Evolutionary conservation across 208 protist species (phyloP), one percentile per base, ranked within the genome.

Genomic region (Novymonas esmeraldas): DNA sequence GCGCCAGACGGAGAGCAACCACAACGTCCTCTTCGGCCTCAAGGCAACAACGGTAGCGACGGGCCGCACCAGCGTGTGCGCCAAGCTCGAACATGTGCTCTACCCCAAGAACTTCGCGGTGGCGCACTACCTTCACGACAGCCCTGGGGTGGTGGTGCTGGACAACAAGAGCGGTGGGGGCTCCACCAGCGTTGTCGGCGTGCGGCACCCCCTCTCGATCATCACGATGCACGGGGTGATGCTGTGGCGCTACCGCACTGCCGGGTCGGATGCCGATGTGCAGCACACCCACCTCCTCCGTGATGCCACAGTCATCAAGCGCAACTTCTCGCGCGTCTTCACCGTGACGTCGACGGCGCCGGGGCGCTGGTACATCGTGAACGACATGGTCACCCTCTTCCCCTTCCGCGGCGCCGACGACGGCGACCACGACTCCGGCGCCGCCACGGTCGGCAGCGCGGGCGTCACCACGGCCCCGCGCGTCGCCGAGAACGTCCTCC

Each of bases 171-270:
- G 82, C 4, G 78, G 78, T 2, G 78, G 78, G 2, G 80, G 72
- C 16, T 78, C 74, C 0, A 69, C 67, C 29, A 73, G 82, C 18
- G 36, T 73, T 5, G 76, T 78, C 24, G 62, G 51, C 5, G 85
- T 95, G 84, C 89, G 87, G 72, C 65, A 77, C 44, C 84, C 85
- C 0, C 63, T 95, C 20, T 83, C 82, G 6, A 63, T 94, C 0
- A 79, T 94, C 24, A 96, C 88, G 13, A 38, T 96, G 28, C 91
- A 96, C 57, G 91, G 91, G 6, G 74, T 90, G 28, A 89, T 96
- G 81, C 38, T 76, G 4, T 96, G 90, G 90, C 79, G 72, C 34
- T 83, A 88, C 73, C 72, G 73, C 34, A 75, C 67, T 31, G 24
- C 64, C 42, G 73, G 76, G 1, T 68, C 70, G 29, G 70, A 54